Evolutionary conservation across 2,329 filamentous ascomycete species (phyloP), one percentile per base, ranked within the genome.

Genomic region (Alternaria angustiovoidea): DNA sequence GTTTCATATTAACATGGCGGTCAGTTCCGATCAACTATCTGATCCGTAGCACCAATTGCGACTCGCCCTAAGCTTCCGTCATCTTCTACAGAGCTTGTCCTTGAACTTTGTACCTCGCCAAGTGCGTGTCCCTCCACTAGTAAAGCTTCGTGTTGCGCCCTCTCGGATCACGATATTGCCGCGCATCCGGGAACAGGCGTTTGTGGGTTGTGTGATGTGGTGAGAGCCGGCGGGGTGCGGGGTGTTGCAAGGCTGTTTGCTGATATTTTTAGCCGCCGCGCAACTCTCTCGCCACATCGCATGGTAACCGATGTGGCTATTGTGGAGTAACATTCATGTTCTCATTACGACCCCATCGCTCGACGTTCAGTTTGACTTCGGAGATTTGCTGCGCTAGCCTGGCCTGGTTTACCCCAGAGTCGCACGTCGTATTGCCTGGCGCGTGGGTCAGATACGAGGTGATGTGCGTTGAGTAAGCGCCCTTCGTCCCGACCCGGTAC

Each of bases 391-490:
- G 62, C 65, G 58, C 70, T 74, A 74, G 55, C 26, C 14, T 32
- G 48, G 36, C 44, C 44, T 59, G 44, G 43, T 36, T 56, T 64
- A 67, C 70, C 72, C 72, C 66, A 63, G 68, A 67, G 61, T 68
- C 66, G 57, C 57, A 68, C 66, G 64, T 68, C 67, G 57, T 58
- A 70, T 68, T 64, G 51, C 56, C 56, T 46, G 52, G 63, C 66
- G 61, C 64, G 69, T 70, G 72, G 67, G 65, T 61, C 70, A 56
- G 60, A 70, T 71, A 73, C 69, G 71, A 72, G 66, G 46, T 68
- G 65, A 72, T 68, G 64, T 57, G 64, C 66, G 43, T 59, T 62
- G 67, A 65, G 61, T 64, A 70, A 68, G 64, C 66, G 61, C 48
- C 49, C 47, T 44, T 54, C 58, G 59, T 61, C 53, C 57, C 57